Evolutionary conservation across 768 basidiomycete species (phyloP).

Genomic region (Macrolepiota albuminosa): DNA sequence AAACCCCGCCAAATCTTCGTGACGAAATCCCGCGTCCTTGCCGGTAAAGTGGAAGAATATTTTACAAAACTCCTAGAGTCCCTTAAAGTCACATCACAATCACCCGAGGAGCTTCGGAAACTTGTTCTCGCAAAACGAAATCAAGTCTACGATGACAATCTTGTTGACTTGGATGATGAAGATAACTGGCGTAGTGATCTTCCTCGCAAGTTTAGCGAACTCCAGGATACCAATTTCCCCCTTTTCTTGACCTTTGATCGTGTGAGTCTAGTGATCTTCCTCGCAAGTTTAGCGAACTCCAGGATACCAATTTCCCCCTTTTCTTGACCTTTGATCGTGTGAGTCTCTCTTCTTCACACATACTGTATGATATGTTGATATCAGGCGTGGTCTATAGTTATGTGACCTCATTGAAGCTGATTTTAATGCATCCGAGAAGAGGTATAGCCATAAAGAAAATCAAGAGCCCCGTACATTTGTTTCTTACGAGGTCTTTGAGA

Average conservation of each 20-base stretch:
- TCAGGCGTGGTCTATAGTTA: conserved; percentile 27
- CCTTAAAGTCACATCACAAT: conserved; percentile 28
- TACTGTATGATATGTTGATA: not conserved
- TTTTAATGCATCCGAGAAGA: conserved; percentile 14
- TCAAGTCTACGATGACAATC: conserved; percentile 16
- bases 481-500: conserved; percentile 43
- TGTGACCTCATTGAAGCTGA: conserved; percentile 47
- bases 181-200: conserved; percentile 35
- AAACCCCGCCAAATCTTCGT: conserved; percentile 69
- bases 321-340: conserved; percentile 67
- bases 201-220: conserved; percentile 48
- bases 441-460: not conserved
- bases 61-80: conserved; percentile 49
- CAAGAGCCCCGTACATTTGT: conserved; percentile 23
- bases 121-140: conserved; percentile 16
- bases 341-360: conserved; percentile 11
- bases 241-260: conserved; percentile 64
- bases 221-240: conserved; percentile 61
- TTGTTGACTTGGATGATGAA: conserved; percentile 41
- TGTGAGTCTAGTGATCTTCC: conserved; percentile 47
- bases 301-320: conserved; percentile 61
- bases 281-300: conserved; percentile 45
- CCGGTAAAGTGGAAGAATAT: conserved; percentile 67
- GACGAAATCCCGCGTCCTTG: conserved; percentile 63
- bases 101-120: conserved; percentile 33